A percentile compares a stretch with the other conserved stretches of the same genome.
Conservation (phyloP, 2,329 filamentous ascomycete genomes). For the Microascus cirrosus region DNA sequence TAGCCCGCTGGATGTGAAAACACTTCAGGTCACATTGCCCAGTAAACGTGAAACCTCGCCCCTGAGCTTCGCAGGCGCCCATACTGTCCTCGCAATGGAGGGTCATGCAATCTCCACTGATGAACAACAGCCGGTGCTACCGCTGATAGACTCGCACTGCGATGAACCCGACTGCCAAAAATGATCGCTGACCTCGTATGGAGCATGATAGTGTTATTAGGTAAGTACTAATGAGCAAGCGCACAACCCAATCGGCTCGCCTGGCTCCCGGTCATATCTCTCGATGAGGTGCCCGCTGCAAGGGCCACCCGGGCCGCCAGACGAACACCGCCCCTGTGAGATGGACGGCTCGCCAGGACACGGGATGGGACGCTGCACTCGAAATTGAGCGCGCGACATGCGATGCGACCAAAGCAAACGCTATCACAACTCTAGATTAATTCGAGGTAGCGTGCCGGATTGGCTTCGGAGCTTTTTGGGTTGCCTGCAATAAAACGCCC, state of each 20-base stretch:
- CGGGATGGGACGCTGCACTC: neutral
- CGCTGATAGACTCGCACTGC: neutral
- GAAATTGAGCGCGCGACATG: neutral
- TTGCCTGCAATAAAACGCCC: neutral
- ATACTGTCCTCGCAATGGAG: neutral
- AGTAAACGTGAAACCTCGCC: neutral
- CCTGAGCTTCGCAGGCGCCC: neutral
- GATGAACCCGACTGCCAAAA: neutral
- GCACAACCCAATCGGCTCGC: neutral
- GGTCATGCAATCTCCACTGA: neutral
- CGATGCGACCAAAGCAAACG: neutral
- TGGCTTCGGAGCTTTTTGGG: neutral
- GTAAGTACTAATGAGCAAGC: neutral
- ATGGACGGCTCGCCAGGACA: neutral
- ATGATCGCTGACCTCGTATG: neutral
- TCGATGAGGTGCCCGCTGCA: neutral
- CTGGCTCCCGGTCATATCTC: neutral
- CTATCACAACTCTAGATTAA: neutral
- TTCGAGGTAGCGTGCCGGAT: neutral
- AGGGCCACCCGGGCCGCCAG: neutral
- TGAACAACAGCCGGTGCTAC: neutral
- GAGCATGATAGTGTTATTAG: neutral
- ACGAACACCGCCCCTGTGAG: neutral
- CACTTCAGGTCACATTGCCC: neutral
- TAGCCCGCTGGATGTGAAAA: neutral